Conservation (phyloP, 1,139 yeast species). For the Blastobotrys petasosporus region DNA sequence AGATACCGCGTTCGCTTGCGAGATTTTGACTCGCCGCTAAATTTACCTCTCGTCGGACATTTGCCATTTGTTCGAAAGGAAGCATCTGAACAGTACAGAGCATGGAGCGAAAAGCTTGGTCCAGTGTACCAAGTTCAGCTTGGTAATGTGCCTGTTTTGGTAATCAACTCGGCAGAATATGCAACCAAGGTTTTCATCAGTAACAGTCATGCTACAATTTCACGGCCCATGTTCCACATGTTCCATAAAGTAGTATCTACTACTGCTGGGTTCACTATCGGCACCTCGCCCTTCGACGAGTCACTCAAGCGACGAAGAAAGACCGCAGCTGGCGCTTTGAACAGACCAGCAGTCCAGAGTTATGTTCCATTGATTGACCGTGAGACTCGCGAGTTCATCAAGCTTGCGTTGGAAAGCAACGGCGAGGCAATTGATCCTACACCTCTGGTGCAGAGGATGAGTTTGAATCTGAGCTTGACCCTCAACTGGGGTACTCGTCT, state of each 20-base stretch:
- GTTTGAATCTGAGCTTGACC: slow-evolving; percentile 50
- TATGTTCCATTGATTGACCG: slow-evolving; percentile 40
- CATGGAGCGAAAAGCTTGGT: slow-evolving; percentile 44
- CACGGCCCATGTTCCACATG: slow-evolving; percentile 60
- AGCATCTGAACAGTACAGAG: slow-evolving; percentile 32
- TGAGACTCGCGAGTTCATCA: slow-evolving; percentile 34
- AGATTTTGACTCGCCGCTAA: slow-evolving; percentile 18
- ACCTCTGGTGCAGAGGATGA: slow-evolving; percentile 42
- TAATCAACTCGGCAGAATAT: slow-evolving; percentile 57
- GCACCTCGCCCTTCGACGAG: slow-evolving; percentile 63
- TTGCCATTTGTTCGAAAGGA: slow-evolving; percentile 13
- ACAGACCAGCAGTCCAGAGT: slow-evolving; percentile 31
- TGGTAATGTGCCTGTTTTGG: slow-evolving; percentile 51
- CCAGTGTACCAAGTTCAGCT: slow-evolving; percentile 55
- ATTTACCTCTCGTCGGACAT: slow-evolving; percentile 18
- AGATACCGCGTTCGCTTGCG: slow-evolving; percentile 14
- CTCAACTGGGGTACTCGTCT: slow-evolving; percentile 56
- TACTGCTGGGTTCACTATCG: slow-evolving; percentile 54
- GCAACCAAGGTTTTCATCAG: slow-evolving; percentile 49
- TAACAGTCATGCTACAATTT: slow-evolving; percentile 48
- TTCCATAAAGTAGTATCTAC: slow-evolving; percentile 61
- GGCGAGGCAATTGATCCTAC: slow-evolving; percentile 39
- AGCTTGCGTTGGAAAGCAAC: slow-evolving; percentile 13
- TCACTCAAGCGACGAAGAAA: slow-evolving; percentile 51
- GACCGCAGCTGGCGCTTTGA: slow-evolving; percentile 47